Base-by-base conservation (phyloP, 2,329 filamentous ascomycete species). In the Neurospora sp. region DNA sequence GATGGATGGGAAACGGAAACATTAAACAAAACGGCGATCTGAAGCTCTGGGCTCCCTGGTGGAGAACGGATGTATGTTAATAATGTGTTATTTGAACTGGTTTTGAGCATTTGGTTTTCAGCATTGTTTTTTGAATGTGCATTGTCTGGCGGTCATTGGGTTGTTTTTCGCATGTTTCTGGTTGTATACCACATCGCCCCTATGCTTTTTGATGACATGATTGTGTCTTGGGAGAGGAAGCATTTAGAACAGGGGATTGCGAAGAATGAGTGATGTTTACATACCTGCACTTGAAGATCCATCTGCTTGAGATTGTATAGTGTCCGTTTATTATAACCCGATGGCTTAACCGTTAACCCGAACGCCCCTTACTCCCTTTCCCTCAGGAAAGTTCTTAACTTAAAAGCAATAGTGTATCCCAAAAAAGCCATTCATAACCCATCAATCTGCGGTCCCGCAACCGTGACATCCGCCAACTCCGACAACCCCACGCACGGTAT, bases 381-480 rank as follows among this genome's bases (percentile, higher is more conserved):
- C n/a, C 10, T 5, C 43, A 10, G 9, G 5, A 23, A 23, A 23
- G 10, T 52, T 11, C 9, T 11, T 7, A 23, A 10, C 1, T 6
- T 13, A 13, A 23, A 46, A 23, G 13, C 42, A 52, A 23, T 23
- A 23, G n/a, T 52, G 11, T 52, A 52, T 19, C 43, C 19, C 43
- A 52, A 52, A 23, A 23, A 46, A 46, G 1, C 40, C 8, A n/a
- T 43, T n/a, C 8, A 43, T 43, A 43, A 19, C 3, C 17, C 17
- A n/a, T 10, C 68, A 72, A 79, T 75, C 72, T 78, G 77, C 3
- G 79, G 79, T 0, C 79, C 80, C 4, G 79, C 78, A 46, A 81
- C 75, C 1, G 78, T 73, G 23, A 74, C 74, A 1, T 69, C 69
- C 4, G 62, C 68, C 23, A 78, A 23, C 36, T 76, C 73, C 33